Evolutionary conservation across 805 yeast species (phyloP), one percentile per base, ranked within the genome.

Genomic region (Diddensiella caesifluorescens): DNA sequence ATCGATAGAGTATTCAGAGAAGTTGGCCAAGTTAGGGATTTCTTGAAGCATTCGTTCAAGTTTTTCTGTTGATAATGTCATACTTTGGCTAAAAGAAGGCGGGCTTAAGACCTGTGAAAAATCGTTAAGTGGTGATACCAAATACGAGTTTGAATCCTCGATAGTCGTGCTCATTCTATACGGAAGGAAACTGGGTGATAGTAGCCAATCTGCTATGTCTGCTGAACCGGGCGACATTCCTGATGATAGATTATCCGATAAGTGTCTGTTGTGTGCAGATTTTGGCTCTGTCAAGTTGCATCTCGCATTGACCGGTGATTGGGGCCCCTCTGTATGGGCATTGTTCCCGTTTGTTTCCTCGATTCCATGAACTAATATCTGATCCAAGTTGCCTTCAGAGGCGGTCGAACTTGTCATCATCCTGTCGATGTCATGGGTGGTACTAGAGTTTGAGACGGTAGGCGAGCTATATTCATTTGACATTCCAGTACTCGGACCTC

Each of bases 11-110:
- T 43, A 44, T 22, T 45, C 49, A 5, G 41, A 44, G 49, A 28
- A 68, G 37, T 46, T 62, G 63, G 44, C 65, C 62, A 21, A 63
- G 22, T 34, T 52, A 41, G 56, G 56, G 35, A 43, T 47, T 28
- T 50, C 48, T 12, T 26, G 45, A 5, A 50, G 41, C 15, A 51
- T 38, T 30, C 39, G 61, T 46, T 34, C 48, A 31, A 46, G 51
- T 54, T 33, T 58, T 4, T 59, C 45, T 3, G 47, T 55, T 3
- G 61, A 54, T 22, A 71, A 50, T 3, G 56, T 48, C 3, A 65
- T 59, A 28, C 65, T 51, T 2, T 62, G 59, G 9, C 47, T 45
- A 16, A 58, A 47, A 23, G 70, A 50, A 22, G 59, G 56, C 6
- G 67, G 63, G 4, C 70, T 51, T 1, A 69, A 49, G 13, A 54